Evolutionary conservation across 305 asterid species (phyloP).

Genomic region (Petunia hybrid): DNA sequence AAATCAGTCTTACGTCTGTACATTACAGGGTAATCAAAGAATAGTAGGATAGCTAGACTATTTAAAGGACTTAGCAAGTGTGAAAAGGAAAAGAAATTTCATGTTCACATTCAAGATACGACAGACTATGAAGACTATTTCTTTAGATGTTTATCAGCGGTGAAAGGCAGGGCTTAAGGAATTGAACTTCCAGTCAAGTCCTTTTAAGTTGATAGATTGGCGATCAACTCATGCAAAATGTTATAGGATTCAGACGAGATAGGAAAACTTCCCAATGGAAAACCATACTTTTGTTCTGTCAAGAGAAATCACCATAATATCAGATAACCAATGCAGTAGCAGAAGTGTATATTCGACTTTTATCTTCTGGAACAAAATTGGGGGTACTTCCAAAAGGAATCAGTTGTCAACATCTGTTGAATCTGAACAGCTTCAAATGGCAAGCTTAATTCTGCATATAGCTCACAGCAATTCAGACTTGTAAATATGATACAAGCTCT

Average conservation of each 20-base stretch:
- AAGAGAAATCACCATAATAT: not conserved
- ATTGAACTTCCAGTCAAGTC: not conserved
- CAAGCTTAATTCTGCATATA: not conserved
- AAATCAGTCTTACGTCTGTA: not conserved
- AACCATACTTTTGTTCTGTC: not conserved
- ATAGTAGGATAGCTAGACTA: not conserved
- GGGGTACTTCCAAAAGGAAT: not conserved
- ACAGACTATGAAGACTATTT: not conserved
- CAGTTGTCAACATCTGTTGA: conserved; percentile 4
- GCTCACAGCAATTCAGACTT: conserved; percentile 13
- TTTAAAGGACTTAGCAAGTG: not conserved
- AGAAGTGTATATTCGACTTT: not conserved
- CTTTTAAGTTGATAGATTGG: not conserved
- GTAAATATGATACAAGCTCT: not conserved
- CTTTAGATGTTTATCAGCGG: not conserved
- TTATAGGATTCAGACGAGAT: not conserved
- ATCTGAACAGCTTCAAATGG: not conserved
- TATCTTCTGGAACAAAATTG: not conserved
- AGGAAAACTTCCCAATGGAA: not conserved
- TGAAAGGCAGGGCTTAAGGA: not conserved
- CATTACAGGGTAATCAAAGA: not conserved
- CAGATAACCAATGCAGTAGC: not conserved
- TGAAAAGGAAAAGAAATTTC: not conserved
- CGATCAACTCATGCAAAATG: not conserved
- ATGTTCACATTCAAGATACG: not conserved